Evolutionary conservation across 176 grass and related monocot genomes (phyloP), one percentile per base, ranked within the genome.

Genomic region (Rhynchospora pubera): DNA sequence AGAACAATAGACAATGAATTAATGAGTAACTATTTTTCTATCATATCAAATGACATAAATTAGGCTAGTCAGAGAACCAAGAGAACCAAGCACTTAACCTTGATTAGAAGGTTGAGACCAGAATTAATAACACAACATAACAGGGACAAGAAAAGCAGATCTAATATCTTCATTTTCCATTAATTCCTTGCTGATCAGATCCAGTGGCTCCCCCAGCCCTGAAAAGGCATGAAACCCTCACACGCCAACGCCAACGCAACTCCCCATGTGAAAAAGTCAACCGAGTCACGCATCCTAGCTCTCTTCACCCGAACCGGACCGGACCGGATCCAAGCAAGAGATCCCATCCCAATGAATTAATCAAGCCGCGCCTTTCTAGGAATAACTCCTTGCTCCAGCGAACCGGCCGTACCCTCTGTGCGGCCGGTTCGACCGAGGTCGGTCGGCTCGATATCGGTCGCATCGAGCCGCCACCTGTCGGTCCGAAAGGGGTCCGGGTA

Each of bases 401-500:
- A 23, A 24, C 79, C 43, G 9, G 34, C 13, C n/a, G n/a, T n/a
- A n/a, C n/a, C n/a, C 1, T 82, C 79, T 18, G 79, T 12, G 19
- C 43, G 22, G 16, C 79, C 5, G 16, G 58, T 66, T 9, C 21
- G 18, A 24, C 61, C 45, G 23, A 50, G 61, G 6, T 66, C 79
- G 7, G 61, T 5, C 6, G 79, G 79, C 2, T 66, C 79, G n/a
- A n/a, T n/a, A n/a, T n/a, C n/a, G 19, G 85, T 21, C 11, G 52
- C 28, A 22, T 57, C 30, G 32, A 61, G 11, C 9, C 39, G 83
- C 80, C 11, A 85, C 15, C 57, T 15, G 10, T 66, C 62, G 12
- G 59, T 82, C 42, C 43, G 61, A 48, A 82, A 64, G 0, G 55
- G 79, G 21, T 67, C n/a, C 10, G 79, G 79, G 13, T 82, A 82